A percentile compares a stretch with the other conserved stretches of the same genome.
Conservation (phyloP, 352 stramenopile genomes). For the Globisporangium alternatum region DNA sequence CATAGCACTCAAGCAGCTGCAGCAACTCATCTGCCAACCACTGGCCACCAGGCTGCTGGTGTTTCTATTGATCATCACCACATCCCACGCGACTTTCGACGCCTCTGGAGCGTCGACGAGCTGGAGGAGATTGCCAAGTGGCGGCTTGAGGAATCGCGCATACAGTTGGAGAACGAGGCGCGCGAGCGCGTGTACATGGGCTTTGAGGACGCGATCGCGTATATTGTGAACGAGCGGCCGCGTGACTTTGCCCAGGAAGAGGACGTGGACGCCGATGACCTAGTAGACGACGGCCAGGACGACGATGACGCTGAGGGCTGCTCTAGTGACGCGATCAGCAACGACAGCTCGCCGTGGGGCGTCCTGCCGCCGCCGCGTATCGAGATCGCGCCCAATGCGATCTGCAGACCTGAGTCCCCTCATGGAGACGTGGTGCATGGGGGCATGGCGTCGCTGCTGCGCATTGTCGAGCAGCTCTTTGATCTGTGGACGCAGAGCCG, state of each 20-base stretch:
- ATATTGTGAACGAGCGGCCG: conserved; percentile 68
- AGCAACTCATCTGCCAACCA: conserved; percentile 1
- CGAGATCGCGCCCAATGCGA: conserved; percentile 47
- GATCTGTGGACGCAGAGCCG: conserved; percentile 12
- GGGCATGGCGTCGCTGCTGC: conserved; percentile 68
- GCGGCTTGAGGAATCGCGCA: conserved; percentile 50
- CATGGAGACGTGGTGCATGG: conserved; percentile 65
- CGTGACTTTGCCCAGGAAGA: conserved; percentile 47
- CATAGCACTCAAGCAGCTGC: background rate
- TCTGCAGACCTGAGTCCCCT: conserved; percentile 55
- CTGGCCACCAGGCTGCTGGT: conserved; percentile 7
- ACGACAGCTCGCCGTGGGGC: conserved; percentile 46
- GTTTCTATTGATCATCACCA: conserved; percentile 9
- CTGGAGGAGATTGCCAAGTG: conserved; percentile 42
- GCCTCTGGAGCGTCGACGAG: conserved; percentile 65
- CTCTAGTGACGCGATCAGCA: conserved; percentile 16
- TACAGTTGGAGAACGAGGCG: conserved; percentile 44
- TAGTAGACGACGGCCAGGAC: conserved; percentile 71
- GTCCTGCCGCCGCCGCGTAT: conserved; percentile 50
- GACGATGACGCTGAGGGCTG: conserved; percentile 26
- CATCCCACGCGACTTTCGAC: conserved; percentile 62
- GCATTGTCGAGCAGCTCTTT: conserved; percentile 58
- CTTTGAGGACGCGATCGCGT: conserved; percentile 72
- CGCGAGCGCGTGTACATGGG: conserved; percentile 57
- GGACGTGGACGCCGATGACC: conserved; percentile 57